A percentile compares a stretch with the other conserved stretches of the same genome.
Evolutionary conservation across 495 filamentous ascomycete species (phyloP).

Genomic region (Hypoxylon lienhwacheense): DNA sequence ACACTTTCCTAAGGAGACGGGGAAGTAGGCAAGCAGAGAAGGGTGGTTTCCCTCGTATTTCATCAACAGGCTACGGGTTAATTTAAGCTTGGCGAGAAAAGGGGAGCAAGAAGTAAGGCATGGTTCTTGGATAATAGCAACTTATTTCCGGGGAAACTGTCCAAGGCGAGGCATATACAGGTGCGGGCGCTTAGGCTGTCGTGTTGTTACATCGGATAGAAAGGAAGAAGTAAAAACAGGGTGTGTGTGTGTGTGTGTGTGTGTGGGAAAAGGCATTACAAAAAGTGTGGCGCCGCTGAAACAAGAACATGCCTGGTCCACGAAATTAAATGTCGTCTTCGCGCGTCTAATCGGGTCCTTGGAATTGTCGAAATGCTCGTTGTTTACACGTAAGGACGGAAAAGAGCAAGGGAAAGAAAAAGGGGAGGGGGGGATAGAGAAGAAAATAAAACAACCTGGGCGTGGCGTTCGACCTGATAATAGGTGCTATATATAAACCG

Average conservation of each 20-base stretch:
- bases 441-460: no score
- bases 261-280: no score
- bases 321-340: no score
- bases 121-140: neutral
- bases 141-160: conserved; percentile 2
- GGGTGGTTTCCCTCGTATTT: conserved; percentile 23
- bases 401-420: no score
- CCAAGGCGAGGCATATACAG: neutral
- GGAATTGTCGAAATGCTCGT: conserved; percentile 1
- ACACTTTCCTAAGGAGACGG: neutral
- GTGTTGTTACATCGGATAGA: conserved; percentile 26
- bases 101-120: neutral
- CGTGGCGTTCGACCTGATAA: no score
- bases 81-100: conserved; percentile 23
- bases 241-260: no score
- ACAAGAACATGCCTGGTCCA: no score
- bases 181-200: conserved; percentile 25
- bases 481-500: no score
- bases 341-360: conserved; percentile 12
- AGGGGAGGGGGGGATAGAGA: no score
- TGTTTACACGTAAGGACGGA: no score
- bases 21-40: neutral
- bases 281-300: no score
- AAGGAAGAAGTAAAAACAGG: conserved; percentile 6
- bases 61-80: neutral